Conservation (phyloP, 1,284 basidiomycete species). For the Ceratobasidium sp. region DNA sequence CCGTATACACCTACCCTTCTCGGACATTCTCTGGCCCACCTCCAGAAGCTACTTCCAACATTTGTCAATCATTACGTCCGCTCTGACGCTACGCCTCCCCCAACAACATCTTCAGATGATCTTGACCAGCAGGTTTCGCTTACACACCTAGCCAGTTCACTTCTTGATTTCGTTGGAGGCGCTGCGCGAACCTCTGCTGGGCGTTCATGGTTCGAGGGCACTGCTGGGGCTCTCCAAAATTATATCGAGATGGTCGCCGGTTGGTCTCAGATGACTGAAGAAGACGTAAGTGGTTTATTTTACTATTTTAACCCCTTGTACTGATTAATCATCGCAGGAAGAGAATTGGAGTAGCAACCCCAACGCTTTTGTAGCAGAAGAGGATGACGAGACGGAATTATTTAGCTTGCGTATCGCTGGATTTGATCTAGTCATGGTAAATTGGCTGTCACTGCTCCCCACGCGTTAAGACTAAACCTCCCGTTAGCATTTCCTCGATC, state of each 20-base stretch:
- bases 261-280: slow-evolving; percentile 89
- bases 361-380: slow-evolving; percentile 93
- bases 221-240: slow-evolving; percentile 63
- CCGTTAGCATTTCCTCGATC: slow-evolving; percentile 71
- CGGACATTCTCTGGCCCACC: slow-evolving; percentile 72
- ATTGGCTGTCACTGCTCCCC: slow-evolving; percentile 50
- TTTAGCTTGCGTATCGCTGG: slow-evolving; percentile 88
- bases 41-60: slow-evolving; percentile 73
- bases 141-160: slow-evolving; percentile 79
- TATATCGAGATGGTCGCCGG: slow-evolving; percentile 75
- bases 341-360: slow-evolving; percentile 91
- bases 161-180: slow-evolving; percentile 84
- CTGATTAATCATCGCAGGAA: slow-evolving; percentile 67
- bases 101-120: slow-evolving; percentile 78
- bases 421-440: slow-evolving; percentile 85
- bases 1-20: slow-evolving; percentile 75
- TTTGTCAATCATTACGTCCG: slow-evolving; percentile 79
- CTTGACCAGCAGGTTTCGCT: slow-evolving; percentile 77
- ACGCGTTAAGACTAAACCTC: slow-evolving; percentile 25
- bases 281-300: slow-evolving; percentile 73
- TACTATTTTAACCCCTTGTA: background rate
- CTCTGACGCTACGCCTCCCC: slow-evolving; percentile 59
- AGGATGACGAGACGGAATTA: slow-evolving; percentile 89
- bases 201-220: slow-evolving; percentile 70
- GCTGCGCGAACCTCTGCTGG: slow-evolving; percentile 73